phyloP scores from a whole-genome alignment of 2,329 filamentous ascomycete genomes.

The Epichloe sibirici region DNA sequence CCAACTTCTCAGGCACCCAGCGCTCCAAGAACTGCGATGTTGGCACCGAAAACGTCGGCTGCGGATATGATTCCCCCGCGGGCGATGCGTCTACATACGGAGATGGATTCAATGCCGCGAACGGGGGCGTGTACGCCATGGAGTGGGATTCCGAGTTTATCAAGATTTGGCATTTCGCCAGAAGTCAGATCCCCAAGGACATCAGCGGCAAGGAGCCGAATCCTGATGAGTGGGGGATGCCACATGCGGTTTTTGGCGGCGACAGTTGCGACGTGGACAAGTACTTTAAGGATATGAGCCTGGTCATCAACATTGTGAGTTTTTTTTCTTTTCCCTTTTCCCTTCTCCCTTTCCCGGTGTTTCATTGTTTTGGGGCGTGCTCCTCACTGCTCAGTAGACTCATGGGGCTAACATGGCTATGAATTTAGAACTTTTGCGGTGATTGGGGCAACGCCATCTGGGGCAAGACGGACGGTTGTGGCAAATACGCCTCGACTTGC shows the following conservation, averaged over 20 bases:
- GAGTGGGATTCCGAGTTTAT: conserved; percentile 59
- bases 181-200: conserved; percentile 51
- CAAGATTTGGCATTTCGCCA: conserved; percentile 65
- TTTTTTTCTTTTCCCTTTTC: too few species aligned
- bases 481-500: conserved; percentile 30
- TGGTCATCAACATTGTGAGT: conserved; percentile 56
- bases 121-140: conserved; percentile 58
- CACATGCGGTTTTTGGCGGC: conserved; percentile 57
- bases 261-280: conserved; percentile 50
- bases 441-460: conserved; percentile 50
- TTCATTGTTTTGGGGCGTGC: neutral
- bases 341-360: neutral
- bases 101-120: conserved; percentile 51
- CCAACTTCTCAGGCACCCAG: conserved; percentile 15
- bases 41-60: conserved; percentile 29
- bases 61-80: conserved; percentile 27
- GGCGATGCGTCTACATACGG: conserved; percentile 41
- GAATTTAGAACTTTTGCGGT: conserved; percentile 56
- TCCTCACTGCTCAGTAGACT: too few species aligned
- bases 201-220: conserved; percentile 47
- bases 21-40: conserved; percentile 25
- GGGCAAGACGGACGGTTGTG: conserved; percentile 27
- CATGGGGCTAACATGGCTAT: neutral
- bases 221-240: conserved; percentile 57
- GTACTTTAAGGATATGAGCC: conserved; percentile 55